Evolutionary conservation across 129 eudicot species (phyloP), one percentile per base, ranked within the genome.

Genomic region (Flaveria brownii): DNA sequence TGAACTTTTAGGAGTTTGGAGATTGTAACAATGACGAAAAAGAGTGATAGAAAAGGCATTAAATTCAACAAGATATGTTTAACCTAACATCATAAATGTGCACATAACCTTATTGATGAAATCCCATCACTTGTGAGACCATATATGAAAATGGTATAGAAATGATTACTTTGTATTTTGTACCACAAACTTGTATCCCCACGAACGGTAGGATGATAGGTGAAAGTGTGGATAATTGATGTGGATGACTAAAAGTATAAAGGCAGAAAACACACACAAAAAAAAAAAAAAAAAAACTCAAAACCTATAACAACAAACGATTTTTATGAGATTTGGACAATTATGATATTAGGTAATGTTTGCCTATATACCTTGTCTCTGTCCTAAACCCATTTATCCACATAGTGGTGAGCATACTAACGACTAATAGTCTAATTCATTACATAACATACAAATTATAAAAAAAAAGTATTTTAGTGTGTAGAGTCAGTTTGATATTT

Each of bases 81-180:
- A 10, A 6, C 43, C 45, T 30, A 63, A 63, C 69, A 63, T 15
- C 22, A 63, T 63, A 30, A 63, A 63, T 63, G 69, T 16, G 45
- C 13, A 63, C 69, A 7, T 15, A 14, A 16, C 69, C 8, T 63
- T 62, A 11, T 26, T 9, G n/a, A 26, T 5, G 9, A 39, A 25
- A 12, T 63, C 45, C 69, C 46, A 30, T 63, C 20, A 30, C 68
- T 26, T 60, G 12, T 12, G 66, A 60, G n/a, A 23, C 13, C 14
- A 62, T 62, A 13, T 13, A 26, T 13, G 43, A 28, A 62, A 62
- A 62, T 62, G 69, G 22, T 6, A 15, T 14, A 13, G 41, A 26
- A 11, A 61, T 3, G 41, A 26, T 30, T 9, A 26, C 67, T 61
- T 61, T 26, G 14, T 60, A 30, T 20, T 9, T 45, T 9, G 13